Base-by-base conservation (phyloP, 208 protist genomes). In the Leishmania gerbilli region DNA sequence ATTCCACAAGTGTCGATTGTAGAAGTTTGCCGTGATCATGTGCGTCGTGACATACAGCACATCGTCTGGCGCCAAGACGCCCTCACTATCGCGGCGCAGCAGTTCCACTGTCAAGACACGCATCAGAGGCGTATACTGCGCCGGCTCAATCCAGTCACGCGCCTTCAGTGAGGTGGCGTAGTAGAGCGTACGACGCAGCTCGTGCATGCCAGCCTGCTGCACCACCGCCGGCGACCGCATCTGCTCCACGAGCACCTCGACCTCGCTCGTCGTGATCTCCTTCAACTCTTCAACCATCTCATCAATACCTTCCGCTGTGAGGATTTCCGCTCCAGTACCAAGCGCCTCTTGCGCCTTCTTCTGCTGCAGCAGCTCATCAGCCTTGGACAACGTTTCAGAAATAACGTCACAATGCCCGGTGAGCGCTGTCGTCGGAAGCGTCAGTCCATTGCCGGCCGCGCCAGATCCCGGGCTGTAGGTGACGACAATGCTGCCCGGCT, bases 1-100 rank as follows among this genome's bases (percentile, higher is more conserved):
- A 67, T 98, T 95, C 93, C 95, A 98, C 77, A 98, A 71, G 74
- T 96, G 92, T 24, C 93, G 89, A 76, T 98, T 96, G 86, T 98
- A 98, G 71, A 95, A 98, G 82, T 98, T 98, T 1, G 92, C 86
- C 5, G 88, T 85, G 67, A 96, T 88, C 69, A 97, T 88, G 85
- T 96, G 90, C 27, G 95, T 97, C 31, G 92, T 88, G 21, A 98
- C 81, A 79, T 96, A 98, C 56, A 98, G 82, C 67, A 98, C 93
- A 80, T 98, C 95, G 71, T 96, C 92, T 1, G 93, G 90, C 19
- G 90, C 90, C n/a, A 98, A 81, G 40, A 97, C 91, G 62, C 95
- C 95, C 58, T 96, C 91, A 79, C 85, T 92, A 55, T 96, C 93
- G 42, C 95, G 92, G 15, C 93, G 91, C 42, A 96, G 84, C 6